Base-by-base conservation (phyloP, 768 basidiomycete genomes). In the Omphalotus guepiniiformis region DNA sequence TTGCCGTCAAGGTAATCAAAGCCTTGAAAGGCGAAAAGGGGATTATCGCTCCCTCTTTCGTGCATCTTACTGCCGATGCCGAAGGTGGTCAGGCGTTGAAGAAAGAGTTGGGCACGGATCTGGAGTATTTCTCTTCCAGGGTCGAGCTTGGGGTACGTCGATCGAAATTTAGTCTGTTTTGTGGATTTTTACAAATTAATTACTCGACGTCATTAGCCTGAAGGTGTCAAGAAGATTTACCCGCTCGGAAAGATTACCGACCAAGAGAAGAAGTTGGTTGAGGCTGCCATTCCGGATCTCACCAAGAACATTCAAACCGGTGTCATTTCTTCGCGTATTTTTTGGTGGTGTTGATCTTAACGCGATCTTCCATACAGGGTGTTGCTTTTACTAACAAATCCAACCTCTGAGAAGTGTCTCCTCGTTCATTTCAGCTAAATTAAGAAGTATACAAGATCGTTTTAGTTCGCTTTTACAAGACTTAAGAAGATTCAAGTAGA, bases 11-110 rank as follows among this genome's bases (percentile, higher is more conserved):
- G 61, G 71, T 97, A 60, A 74, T 98, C 60, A 79, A 82, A 35
- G 95, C 94, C 18, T 44, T 90, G 55, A 85, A 83, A 51, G 93
- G 93, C 55, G 91, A 93, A 74, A 88, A 86, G 69, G 88, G 86
- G 48, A 82, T 95, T 57, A 67, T 91, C 45, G 78, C 82, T 1
- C 93, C 93, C 3, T 87, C 82, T 52, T 97, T 85, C 58, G 88
- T 99, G 58, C 76, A 86, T 71, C 82, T 85, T 57, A 68, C 67
- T 47, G 83, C 89, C 32, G 88, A 92, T 62, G 66, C 74, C 51
- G 69, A 67, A 53, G 90, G 90, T 28, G 83, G 79, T 29, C 76
- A 78, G n/a, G 80, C 72, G n/a, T 70, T 97, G 58, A 77, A 76
- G 64, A 79, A 79, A 68, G 89, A 91, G 63, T 77, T 97, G 49